Evolutionary conservation across 2,329 filamentous ascomycete species (phyloP), one percentile per base, ranked within the genome.

Genomic region (Pestalotiopsis sp.): DNA sequence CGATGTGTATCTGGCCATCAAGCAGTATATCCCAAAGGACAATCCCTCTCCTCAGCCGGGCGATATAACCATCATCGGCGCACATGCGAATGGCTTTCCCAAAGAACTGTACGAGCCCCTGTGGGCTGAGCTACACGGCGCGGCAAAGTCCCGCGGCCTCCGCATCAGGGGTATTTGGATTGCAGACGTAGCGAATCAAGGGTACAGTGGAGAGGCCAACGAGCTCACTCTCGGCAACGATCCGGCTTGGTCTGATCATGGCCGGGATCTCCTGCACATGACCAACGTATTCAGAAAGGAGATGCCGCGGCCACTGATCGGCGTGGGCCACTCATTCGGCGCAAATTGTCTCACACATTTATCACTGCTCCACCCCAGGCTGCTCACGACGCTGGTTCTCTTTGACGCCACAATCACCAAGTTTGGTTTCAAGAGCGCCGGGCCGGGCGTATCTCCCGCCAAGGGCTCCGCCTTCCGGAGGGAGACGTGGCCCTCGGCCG

Each of bases 71-170:
- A 90, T 98, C 68, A 89, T 98, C 66, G 94, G 88, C 11, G 91
- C 91, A 4, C 94, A 98, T 80, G 95, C 94, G 63, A 98, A 98
- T 81, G 95, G 91, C 11, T 97, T 98, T 72, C 92, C 93, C 11
- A 98, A 98, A 92, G 95, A 98, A 83, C 81, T 98, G 2, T 98
- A 98, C 76, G 94, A 98, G 75, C 92, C 95, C 0, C 82, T 98
- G 0, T 98, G 94, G 92, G 93, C 95, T 68, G 93, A 97, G 64
- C 82, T 98, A 1, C 83, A 92, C 72, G 80, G 84, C 20, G 81
- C 84, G 20, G 82, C 90, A 5, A 85, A 86, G 71, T 76, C 79
- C 14, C 82, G 85, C 67, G 89, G 89, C 20, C 88, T 97, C 73
- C 84, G 86, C 2, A 93, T 98, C 73, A 88, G 93, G 67, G 85